phyloP scores from a whole-genome alignment of 1,284 basidiomycete species.

The Wallemia ichthyophaga region DNA sequence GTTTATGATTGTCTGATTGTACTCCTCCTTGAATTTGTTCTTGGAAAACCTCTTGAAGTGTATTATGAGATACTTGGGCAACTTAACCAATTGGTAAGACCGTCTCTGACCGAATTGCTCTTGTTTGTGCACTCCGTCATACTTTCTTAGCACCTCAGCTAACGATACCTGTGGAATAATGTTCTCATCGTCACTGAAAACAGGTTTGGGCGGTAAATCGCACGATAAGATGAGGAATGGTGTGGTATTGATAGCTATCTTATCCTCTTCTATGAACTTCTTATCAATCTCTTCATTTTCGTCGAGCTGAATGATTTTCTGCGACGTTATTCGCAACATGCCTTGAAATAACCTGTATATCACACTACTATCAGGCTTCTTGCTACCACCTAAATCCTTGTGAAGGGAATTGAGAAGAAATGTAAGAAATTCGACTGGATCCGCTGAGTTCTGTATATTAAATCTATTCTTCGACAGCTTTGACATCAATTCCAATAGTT shows the following conservation, averaged over 20 bases:
- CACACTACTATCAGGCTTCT: constrained; percentile 64
- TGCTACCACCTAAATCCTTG: constrained; percentile 62
- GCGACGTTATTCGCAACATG: constrained; percentile 67
- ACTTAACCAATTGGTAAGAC: constrained; percentile 55
- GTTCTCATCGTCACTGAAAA: constrained; percentile 82
- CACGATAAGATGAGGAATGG: constrained; percentile 87
- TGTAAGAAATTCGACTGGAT: constrained; percentile 81
- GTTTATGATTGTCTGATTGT: constrained; percentile 95
- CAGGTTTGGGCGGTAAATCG: constrained; percentile 77
- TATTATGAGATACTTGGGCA: constrained; percentile 76
- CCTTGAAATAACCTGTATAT: constrained; percentile 87
- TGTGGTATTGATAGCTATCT: constrained; percentile 53
- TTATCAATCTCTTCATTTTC: background rate
- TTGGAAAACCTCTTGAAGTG: constrained; percentile 97
- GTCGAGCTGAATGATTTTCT: constrained; percentile 41
- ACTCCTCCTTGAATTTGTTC: constrained; percentile 90
- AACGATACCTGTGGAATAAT: constrained; percentile 94
- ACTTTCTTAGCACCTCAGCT: constrained; percentile 72
- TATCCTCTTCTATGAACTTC: constrained; percentile 13
- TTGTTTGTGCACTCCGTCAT: constrained; percentile 41
- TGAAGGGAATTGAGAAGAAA: constrained; percentile 89
- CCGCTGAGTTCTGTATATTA: constrained; percentile 68
- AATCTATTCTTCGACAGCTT: constrained; percentile 64
- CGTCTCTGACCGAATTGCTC: constrained; percentile 60
- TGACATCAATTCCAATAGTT: constrained; percentile 87